Conservation (phyloP, 495 filamentous ascomycete genomes). For the Aspergillus steynii region DNA sequence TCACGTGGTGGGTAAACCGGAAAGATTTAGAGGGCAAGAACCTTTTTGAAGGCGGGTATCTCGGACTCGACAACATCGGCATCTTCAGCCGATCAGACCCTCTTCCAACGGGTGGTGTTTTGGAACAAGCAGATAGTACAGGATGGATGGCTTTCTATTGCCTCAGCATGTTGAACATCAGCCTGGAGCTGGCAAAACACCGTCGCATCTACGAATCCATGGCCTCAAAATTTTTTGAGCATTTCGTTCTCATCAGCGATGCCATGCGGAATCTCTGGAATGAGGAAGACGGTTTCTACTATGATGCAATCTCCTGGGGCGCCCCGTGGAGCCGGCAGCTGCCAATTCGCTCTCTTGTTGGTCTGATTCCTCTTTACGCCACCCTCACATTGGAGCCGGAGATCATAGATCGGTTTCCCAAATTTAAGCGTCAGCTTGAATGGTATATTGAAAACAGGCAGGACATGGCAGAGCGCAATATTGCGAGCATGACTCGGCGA, state of each 20-base stretch:
- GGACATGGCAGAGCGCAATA: conserved; percentile 87
- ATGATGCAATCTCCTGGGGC: conserved; percentile 95
- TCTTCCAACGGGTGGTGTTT: conserved; percentile 84
- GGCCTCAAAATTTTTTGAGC: conserved; percentile 97
- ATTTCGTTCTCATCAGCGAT: conserved; percentile 96
- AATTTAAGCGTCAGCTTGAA: conserved; percentile 88
- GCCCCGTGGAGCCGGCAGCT: conserved; percentile 90
- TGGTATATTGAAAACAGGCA: conserved; percentile 89
- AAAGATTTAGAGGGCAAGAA: conserved; percentile 94
- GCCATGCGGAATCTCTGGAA: conserved; percentile 98
- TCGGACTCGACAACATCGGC: conserved; percentile 97
- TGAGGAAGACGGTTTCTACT: conserved; percentile 93
- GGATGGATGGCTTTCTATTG: conserved; percentile 99
- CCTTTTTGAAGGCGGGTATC: conserved; percentile 93
- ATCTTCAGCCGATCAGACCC: conserved; percentile 98
- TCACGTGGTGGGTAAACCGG: conserved; percentile 98
- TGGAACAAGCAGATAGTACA: conserved; percentile 97
- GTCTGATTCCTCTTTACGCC: conserved; percentile 89
- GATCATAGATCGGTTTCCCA: conserved; percentile 84
- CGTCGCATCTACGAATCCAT: conserved; percentile 97
- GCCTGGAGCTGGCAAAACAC: conserved; percentile 90
- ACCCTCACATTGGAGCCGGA: conserved; percentile 91
- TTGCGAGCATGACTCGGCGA: conserved; percentile 82
- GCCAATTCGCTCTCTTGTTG: conserved; percentile 86
- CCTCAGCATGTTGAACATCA: conserved; percentile 93